Evolutionary conservation across 331 rosid genomes (phyloP), one percentile per base, ranked within the genome.

Genomic region (Dryas integrifolia): DNA sequence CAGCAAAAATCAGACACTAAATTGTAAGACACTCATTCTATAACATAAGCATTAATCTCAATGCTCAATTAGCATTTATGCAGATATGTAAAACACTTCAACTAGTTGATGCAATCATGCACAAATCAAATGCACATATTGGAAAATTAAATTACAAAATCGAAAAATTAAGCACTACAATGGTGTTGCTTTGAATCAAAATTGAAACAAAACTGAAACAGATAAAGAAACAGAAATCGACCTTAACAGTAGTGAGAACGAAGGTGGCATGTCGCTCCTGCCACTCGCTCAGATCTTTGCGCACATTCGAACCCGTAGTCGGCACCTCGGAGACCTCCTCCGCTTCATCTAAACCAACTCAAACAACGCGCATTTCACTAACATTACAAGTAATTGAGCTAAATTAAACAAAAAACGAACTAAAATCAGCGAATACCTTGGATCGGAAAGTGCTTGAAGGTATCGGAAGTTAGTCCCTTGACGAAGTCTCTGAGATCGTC

Each of bases 251-350:
- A 15, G 94, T 88, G 74, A 95, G 87, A 75, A 95, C 96, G 68
- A 95, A 78, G 66, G 86, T 95, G 24, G 99, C 99, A 81, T 95
- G 99, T 58, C 84, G 86, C 87, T 95, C 99, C 81, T 95, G 99
- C 88, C 96, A 95, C 78, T 90, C 98, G 63, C 88, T 88, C 79
- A 92, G 98, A 88, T 95, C 99, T 78, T 90, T 92, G 39, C 99
- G 77, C 59, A 95, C 94, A 82, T 95, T 95, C 72, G 97, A 84
- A 9, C 75, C 81, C 69, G 86, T 80, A 26, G 91, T 72, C 1
- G 88, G 59, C 52, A 70, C 87, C 65, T 92, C 92, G 55, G 92
- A 76, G 41, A 72, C 94, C 59, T 66, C 87, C 82, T 85, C 93
- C 24, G 87, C 39, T 69, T 76, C 97, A 76, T 92, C 99, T 95